A percentile compares a stretch with the other conserved stretches of the same genome.
Conservation (phyloP, 2,329 filamentous ascomycete genomes). For the Dichotomopilus funicola region DNA sequence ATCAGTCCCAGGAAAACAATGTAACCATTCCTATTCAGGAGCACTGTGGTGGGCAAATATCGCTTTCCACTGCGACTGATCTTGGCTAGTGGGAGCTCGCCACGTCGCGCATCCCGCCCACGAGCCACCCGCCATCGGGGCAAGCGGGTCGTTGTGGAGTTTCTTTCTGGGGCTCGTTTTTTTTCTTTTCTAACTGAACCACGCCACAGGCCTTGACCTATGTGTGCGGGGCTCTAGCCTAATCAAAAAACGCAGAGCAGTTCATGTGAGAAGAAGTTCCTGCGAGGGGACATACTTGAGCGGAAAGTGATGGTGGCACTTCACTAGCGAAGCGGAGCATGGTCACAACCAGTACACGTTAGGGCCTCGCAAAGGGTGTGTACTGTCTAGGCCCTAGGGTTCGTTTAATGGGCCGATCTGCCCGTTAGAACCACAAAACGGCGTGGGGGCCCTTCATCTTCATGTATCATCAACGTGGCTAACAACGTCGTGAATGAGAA, state of each 20-base stretch:
- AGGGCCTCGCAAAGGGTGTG: background rate
- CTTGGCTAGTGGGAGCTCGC: slow-evolving; percentile 20
- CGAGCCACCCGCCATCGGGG: slow-evolving; percentile 9
- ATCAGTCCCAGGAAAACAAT: slow-evolving; percentile 10
- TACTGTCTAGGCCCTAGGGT: background rate
- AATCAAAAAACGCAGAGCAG: slow-evolving; percentile 10
- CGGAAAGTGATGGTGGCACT: slow-evolving; percentile 1
- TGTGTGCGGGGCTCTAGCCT: slow-evolving; percentile 7
- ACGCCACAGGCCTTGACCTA: background rate
- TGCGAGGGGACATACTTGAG: slow-evolving; percentile 16
- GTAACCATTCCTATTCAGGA: slow-evolving; percentile 5
- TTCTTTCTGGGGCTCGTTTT: background rate
- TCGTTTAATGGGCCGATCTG: background rate
- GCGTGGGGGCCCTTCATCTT: background rate
- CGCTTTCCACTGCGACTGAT: background rate
- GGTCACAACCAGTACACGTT: slow-evolving; percentile 12
- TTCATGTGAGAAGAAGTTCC: slow-evolving; percentile 24
- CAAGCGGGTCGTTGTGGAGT: slow-evolving; percentile 12
- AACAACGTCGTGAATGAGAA: no score
- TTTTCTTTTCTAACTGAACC: background rate
- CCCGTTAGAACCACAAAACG: background rate
- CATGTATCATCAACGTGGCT: no score
- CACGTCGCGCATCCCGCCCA: slow-evolving; percentile 21
- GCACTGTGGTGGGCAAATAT: slow-evolving; percentile 2
- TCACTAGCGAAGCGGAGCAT: slow-evolving; percentile 12